A percentile compares a stretch with the other conserved stretches of the same genome.
These are phyloP conservation scores for Amphicarpaea edgeworthii DNA, from an alignment of 306 rosid genomes.

Conservation along the genomic window DNA sequence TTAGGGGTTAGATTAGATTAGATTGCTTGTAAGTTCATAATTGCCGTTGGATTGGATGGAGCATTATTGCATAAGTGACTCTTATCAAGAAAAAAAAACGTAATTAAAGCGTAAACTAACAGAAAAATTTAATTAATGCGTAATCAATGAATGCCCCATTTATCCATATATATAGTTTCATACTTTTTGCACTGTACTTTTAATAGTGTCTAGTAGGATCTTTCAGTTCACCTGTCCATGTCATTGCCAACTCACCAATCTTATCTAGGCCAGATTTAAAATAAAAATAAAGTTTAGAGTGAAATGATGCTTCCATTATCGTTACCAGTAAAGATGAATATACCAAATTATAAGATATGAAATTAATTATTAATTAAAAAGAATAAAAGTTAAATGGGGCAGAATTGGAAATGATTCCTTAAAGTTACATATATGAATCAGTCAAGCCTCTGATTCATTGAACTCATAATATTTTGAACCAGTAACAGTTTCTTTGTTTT, in stretches of 20 bases:
- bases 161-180: background rate
- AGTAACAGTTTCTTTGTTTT: background rate
- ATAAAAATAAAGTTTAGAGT: background rate
- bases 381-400: background rate
- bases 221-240: background rate
- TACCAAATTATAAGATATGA: background rate
- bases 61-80: background rate
- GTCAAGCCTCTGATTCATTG: background rate
- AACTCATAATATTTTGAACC: background rate
- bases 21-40: conserved; percentile 3
- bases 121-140: background rate
- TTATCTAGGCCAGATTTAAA: background rate
- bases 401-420: background rate
- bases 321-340: background rate
- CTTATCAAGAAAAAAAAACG: background rate
- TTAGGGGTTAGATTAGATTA: background rate
- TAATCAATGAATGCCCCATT: background rate
- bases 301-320: background rate
- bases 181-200: background rate
- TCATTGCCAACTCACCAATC: background rate
- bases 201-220: no score
- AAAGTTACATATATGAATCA: background rate
- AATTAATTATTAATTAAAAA: background rate
- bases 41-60: background rate
- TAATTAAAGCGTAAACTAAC: background rate